Evolutionary conservation across 192 early-diverging fungal species (phyloP).

Genomic region (Linnemannia hyalina): DNA sequence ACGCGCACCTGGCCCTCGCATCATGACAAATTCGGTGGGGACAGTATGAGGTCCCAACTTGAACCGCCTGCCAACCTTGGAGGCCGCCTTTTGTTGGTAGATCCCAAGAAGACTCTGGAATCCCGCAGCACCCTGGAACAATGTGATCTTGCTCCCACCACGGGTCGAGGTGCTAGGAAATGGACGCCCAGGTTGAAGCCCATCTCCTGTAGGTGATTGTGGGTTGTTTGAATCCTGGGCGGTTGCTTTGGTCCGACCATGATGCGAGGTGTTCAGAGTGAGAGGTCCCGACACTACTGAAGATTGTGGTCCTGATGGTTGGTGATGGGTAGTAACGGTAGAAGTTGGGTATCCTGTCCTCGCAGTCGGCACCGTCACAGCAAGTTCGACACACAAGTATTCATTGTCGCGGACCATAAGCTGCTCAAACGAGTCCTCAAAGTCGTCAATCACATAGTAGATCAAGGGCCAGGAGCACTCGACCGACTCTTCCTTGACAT

Average conservation of each 20-base stretch:
- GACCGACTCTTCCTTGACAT: conserved; percentile 88
- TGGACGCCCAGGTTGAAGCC: conserved; percentile 27
- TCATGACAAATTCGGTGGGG: conserved; percentile 93
- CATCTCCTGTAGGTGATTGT: conserved; percentile 27
- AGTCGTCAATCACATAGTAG: conserved; percentile 95
- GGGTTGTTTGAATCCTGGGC: conserved; percentile 18
- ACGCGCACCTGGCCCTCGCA: conserved; percentile 92
- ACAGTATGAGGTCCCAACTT: conserved; percentile 73
- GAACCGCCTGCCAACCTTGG: conserved; percentile 73
- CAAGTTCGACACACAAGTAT: conserved; percentile 92
- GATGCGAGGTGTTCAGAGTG: conserved; percentile 23
- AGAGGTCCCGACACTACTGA: conserved; percentile 38
- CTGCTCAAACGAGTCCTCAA: conserved; percentile 90
- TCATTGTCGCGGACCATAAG: conserved; percentile 87
- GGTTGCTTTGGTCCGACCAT: conserved; percentile 2
- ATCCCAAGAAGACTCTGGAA: conserved; percentile 86
- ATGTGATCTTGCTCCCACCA: conserved; percentile 74
- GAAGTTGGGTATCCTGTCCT: conserved; percentile 15
- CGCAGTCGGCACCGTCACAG: conserved; percentile 75
- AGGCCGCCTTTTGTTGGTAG: conserved; percentile 81
- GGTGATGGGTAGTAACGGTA: conserved; percentile 29
- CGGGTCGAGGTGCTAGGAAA: conserved; percentile 54
- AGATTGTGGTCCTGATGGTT: conserved; percentile 52
- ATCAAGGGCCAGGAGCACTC: conserved; percentile 93
- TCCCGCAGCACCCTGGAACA: conserved; percentile 95